Evolutionary conservation across 148 eudicot genomes (phyloP).

Genomic region (Vaccinium vitisidaea): DNA sequence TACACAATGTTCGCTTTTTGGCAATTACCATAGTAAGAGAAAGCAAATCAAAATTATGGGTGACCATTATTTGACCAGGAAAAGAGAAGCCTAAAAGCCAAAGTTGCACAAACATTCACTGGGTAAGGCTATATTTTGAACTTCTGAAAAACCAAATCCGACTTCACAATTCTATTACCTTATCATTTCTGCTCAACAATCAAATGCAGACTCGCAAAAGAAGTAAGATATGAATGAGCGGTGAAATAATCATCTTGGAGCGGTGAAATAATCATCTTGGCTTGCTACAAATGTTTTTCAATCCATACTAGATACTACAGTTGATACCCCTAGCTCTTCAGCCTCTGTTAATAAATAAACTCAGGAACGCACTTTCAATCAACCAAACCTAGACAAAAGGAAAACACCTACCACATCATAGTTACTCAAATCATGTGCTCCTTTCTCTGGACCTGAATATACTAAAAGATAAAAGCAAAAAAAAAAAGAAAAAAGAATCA

Average conservation of each 20-base stretch:
- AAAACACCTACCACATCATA: no score
- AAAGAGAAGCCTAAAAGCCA: background rate
- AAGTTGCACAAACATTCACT: background rate
- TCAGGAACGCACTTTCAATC: background rate
- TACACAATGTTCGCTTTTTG: no score
- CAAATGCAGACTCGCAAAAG: no score
- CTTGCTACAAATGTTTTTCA: no score
- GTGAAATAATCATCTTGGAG: no score
- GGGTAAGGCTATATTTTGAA: background rate
- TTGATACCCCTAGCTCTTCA: background rate
- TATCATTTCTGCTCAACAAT: no score
- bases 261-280: no score
- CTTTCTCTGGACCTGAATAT: background rate
- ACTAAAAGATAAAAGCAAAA: background rate
- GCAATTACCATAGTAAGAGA: background rate
- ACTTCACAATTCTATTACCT: no score
- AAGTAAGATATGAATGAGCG: no score
- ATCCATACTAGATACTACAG: background rate
- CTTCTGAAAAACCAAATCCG: background rate
- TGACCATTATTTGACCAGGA: background rate
- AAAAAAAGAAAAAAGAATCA: background rate
- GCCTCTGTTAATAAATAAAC: background rate
- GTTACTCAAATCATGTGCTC: background rate
- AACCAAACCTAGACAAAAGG: background rate
- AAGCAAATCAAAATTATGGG: background rate